These are phyloP conservation scores for Calophaca sinica DNA, from an alignment of 306 rosid genomes.

Conservation along the genomic window DNA sequence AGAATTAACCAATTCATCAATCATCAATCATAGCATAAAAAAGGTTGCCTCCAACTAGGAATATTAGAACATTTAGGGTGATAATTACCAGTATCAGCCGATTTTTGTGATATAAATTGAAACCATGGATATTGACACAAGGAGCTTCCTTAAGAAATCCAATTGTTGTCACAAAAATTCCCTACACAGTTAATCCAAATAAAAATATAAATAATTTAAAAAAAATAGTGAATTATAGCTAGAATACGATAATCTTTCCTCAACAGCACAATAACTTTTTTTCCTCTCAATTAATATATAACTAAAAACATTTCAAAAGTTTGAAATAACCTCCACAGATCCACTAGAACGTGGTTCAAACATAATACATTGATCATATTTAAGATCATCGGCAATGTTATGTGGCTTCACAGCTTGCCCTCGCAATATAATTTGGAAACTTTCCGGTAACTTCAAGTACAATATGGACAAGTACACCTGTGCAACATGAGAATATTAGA, in stretches of 20 bases:
- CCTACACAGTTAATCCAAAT: constrained; percentile 57
- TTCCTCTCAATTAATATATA: constrained; percentile 8
- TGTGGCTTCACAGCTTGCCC: constrained; percentile 76
- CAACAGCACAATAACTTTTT: neutral
- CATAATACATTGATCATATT: constrained; percentile 65
- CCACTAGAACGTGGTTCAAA: constrained; percentile 74
- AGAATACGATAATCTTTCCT: neutral
- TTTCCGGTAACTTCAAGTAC: constrained; percentile 74
- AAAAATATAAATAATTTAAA: constrained; percentile 12
- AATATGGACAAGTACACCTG: constrained; percentile 93
- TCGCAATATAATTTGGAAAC: constrained; percentile 73
- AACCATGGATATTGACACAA: constrained; percentile 71
- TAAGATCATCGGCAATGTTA: constrained; percentile 83
- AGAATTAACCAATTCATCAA: constrained; percentile 23
- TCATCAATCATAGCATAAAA: constrained; percentile 6
- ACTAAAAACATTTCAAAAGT: constrained; percentile 22
- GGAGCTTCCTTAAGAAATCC: constrained; percentile 98
- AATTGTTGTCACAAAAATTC: constrained; percentile 69
- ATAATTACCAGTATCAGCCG: constrained; percentile 81
- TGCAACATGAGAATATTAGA: constrained; percentile 44
- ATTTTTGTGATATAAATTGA: constrained; percentile 91
- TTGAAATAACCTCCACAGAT: constrained; percentile 61
- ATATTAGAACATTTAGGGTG: constrained; percentile 10
- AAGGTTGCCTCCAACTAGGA: constrained; percentile 16
- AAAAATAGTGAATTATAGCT: constrained; percentile 17